A percentile compares a stretch with the other conserved stretches of the same genome.
phyloP scores from a whole-genome alignment of 805 yeast genomes.

The Lachancea sp. region DNA sequence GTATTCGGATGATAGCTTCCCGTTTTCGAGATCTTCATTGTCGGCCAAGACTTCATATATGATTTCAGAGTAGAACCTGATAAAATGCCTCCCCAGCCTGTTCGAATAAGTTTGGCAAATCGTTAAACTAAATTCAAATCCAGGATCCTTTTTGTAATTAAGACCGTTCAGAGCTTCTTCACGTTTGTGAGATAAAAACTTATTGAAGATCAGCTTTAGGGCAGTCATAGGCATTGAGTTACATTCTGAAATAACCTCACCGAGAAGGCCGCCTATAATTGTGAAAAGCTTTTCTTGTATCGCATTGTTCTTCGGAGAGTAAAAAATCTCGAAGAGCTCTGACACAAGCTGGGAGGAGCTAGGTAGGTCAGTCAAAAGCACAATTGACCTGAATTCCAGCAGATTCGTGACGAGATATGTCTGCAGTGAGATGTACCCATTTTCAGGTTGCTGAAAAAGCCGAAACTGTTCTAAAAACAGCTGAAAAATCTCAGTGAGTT shows the following conservation, averaged over 20 bases:
- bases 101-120: conserved; percentile 68
- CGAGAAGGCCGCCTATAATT: conserved; percentile 60
- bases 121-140: conserved; percentile 56
- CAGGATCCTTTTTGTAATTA: conserved; percentile 40
- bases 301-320: conserved; percentile 40
- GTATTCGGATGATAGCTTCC: conserved; percentile 10
- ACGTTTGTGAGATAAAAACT: conserved; percentile 41
- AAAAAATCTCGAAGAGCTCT: conserved; percentile 54
- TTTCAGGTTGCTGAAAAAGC: conserved; percentile 46
- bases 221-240: conserved; percentile 56
- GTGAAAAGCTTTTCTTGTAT: conserved; percentile 53
- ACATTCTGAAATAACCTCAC: conserved; percentile 68
- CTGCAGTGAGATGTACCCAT: conserved; percentile 57
- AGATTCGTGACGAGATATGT: conserved; percentile 59
- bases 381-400: conserved; percentile 69
- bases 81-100: conserved; percentile 65
- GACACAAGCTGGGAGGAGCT: conserved; percentile 50
- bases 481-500: conserved; percentile 59
- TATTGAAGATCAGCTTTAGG: conserved; percentile 57
- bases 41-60: conserved; percentile 44
- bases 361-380: conserved; percentile 68
- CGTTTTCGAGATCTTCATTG: conserved; percentile 14
- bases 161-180: conserved; percentile 28
- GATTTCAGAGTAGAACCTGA: conserved; percentile 74
- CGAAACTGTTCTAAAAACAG: conserved; percentile 59